Base-by-base conservation (phyloP, 495 filamentous ascomycete species). In the Hyphodiscus hymeniophilus region DNA sequence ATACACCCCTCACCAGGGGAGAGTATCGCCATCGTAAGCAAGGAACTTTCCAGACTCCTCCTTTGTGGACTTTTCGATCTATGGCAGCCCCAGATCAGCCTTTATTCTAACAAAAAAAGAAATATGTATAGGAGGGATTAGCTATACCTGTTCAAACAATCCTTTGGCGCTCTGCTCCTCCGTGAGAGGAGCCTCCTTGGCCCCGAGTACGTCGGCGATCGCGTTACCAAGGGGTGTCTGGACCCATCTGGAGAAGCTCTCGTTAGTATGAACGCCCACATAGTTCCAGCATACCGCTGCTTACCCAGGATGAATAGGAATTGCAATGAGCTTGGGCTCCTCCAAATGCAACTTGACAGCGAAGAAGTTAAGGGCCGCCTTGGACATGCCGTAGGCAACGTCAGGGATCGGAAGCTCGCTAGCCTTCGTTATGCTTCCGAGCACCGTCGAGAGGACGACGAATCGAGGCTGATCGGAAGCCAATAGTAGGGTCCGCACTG, bases 321-420 rank as follows among this genome's bases (percentile, higher is more conserved):
- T 60, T 26, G 64, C 52, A 8, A 59, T 54, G 20, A 70, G 34
- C 21, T 57, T 33, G 42, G 45, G 31, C 50, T 68, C 56, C 55
- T 68, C 67, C 7, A 42, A 39, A 56, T 70, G 52, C 8, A 64
- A 57, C 47, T 60, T 61, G 38, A 50, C 60, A 1, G 63, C 41
- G 21, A 70, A 22, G 45, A 57, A 68, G 54, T 70, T 67, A 12
- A 62, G 43, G 3, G 62, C 62, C 20, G 45, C 64, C 53, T 68
- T 70, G 10, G 60, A 62, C 35, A 59, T 53, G 22, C 64, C 67
- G 54, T 68, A 68, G 40, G 48, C 60, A 4, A 43, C 47, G 17
- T 57, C 52, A 0, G 52, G 30, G 0, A 55, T 42, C 7, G 44
- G 51, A 11, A 45, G 40, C 10, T 53, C 49, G 15, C 21, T 41